A percentile compares a stretch with the other conserved stretches of the same genome.
phyloP scores from a whole-genome alignment of 257 asterid species.

The Asclepias syriaca region DNA sequence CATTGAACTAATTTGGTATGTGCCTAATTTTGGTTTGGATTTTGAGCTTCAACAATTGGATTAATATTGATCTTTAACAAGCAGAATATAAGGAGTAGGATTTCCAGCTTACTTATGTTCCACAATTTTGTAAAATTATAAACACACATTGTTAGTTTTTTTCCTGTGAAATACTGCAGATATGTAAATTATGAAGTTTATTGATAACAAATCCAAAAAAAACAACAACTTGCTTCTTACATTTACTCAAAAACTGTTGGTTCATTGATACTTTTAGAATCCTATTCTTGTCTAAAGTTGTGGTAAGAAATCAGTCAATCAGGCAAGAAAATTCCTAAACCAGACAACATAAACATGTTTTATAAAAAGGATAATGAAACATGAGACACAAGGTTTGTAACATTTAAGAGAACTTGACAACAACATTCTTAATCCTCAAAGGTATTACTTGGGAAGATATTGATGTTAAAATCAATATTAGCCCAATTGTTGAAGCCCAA shows the following conservation, averaged over 20 bases:
- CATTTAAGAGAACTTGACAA: not conserved
- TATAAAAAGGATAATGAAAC: not conserved
- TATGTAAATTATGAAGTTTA: not conserved
- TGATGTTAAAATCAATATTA: too few species aligned
- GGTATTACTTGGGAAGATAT: too few species aligned
- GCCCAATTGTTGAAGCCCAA: too few species aligned
- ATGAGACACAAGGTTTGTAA: not conserved
- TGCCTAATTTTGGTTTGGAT: too few species aligned
- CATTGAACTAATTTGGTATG: too few species aligned
- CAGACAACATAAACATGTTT: not conserved
- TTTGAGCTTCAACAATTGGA: too few species aligned
- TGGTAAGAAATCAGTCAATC: not conserved
- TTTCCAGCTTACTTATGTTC: not conserved
- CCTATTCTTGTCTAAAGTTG: not conserved
- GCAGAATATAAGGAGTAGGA: constrained; percentile 2
- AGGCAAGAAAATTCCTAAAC: not conserved
- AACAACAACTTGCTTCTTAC: not conserved
- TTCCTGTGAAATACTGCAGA: not conserved
- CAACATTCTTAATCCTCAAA: not conserved
- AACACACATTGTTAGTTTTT: not conserved
- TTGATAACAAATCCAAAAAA: not conserved
- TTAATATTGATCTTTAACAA: not conserved
- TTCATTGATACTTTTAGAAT: not conserved
- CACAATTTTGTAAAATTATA: constrained; percentile 2
- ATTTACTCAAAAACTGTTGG: not conserved